Percentiles rank a stretch among this genome's conserved stretches.
Conservation (phyloP, 176 grass and related monocot species). For the Oryza glumipatula region DNA sequence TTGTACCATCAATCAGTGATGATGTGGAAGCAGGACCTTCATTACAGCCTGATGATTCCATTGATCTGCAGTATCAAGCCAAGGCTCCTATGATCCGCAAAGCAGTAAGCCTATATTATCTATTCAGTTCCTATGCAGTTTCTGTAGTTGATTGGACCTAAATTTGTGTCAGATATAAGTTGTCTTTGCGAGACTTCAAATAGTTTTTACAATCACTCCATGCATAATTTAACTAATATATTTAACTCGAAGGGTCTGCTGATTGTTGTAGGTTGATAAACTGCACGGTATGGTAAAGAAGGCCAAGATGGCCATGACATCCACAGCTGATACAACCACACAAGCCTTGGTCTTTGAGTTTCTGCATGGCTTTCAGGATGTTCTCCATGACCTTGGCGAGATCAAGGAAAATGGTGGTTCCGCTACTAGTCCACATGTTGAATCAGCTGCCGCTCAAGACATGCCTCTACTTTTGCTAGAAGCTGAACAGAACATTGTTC, state of each 20-base stretch:
- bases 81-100: slow-evolving; percentile 63
- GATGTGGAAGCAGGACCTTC: slow-evolving; percentile 52
- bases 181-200: slow-evolving; percentile 11
- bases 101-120: slow-evolving; percentile 47
- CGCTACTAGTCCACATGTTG: slow-evolving; percentile 25
- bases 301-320: slow-evolving; percentile 52
- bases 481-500: slow-evolving; percentile 32
- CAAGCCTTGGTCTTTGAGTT: slow-evolving; percentile 61
- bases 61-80: slow-evolving; percentile 39
- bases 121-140: not conserved
- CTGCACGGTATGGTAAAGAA: slow-evolving; percentile 59
- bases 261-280: slow-evolving; percentile 56
- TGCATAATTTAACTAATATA: slow-evolving; percentile 6
- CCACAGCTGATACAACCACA: slow-evolving; percentile 44
- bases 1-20: slow-evolving; percentile 45
- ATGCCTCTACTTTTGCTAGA: slow-evolving; percentile 31
- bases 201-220: slow-evolving; percentile 24
- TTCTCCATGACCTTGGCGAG: slow-evolving; percentile 60
- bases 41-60: slow-evolving; percentile 29
- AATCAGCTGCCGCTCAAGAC: slow-evolving; percentile 20
- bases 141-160: not conserved
- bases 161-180: not conserved
- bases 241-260: slow-evolving; percentile 23
- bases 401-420: slow-evolving; percentile 38
- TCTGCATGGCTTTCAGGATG: slow-evolving; percentile 62